Base-by-base conservation (phyloP, 345 rosid genomes). In the Brassica juncea region DNA sequence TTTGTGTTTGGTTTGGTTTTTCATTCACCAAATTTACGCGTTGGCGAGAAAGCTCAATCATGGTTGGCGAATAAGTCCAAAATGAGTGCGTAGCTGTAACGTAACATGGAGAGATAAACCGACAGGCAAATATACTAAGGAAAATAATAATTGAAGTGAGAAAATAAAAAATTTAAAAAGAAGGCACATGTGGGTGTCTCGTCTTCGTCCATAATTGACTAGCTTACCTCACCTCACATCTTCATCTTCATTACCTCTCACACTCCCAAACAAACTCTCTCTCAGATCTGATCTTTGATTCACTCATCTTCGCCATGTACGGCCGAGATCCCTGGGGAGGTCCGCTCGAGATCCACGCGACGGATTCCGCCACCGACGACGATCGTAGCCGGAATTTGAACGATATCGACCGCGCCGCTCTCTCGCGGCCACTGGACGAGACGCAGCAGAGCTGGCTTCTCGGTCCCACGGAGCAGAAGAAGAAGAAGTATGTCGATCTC, bases 271-370 rank as follows among this genome's bases (percentile, higher is more conserved):
- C 71, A 64, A 71, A 72, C 49, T 23, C 8, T 30, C 49, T 23
- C 8, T 30, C 83, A 74, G 83, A 80, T 80, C 80, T 64, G 68
- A 69, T 63, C 65, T 52, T 52, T 58, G 77, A 58, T 54, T 64
- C 59, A 16, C 21, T 23, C 52, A 6, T 25, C 70, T 76, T 44
- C 67, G 32, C 84, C 37, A 95, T 95, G 99, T 95, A 91, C 84
- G 99, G 98, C 1, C 67, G 99, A 71, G 99, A 95, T 86, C 98
- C 97, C 3, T 95, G 99, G 99, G 96, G 99, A 0, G 99, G 98
- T 3, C 94, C 99, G 0, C 84, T 95, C 74, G 99, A 95, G 89
- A 95, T 95, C 57, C 89, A 92, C 86, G 65, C 94, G 1, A 88
- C 93, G 11, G 99, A 95, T 81, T 95, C 99, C 0, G 99, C 99